phyloP scores from a whole-genome alignment of 2,329 filamentous ascomycete species.

The Lachnellula subtilissima region DNA sequence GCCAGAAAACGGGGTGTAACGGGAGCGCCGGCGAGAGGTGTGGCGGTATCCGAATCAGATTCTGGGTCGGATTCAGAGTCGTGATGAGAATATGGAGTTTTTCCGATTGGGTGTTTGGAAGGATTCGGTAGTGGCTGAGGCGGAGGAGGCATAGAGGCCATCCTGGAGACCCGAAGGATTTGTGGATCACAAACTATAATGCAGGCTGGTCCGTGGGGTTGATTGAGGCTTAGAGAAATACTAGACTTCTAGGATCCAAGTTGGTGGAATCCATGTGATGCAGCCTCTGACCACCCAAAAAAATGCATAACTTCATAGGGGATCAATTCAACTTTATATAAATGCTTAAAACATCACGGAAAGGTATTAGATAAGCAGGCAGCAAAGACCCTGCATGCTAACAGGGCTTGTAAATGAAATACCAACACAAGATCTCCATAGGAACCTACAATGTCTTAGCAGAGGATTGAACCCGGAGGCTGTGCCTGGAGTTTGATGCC shows the following conservation, averaged over 20 bases:
- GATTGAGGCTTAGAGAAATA: neutral
- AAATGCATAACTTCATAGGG: neutral
- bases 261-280: neutral
- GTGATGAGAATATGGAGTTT: neutral
- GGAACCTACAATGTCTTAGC: neutral
- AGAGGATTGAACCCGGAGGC: neutral
- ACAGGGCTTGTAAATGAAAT: slow-evolving; percentile 3
- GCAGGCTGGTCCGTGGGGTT: neutral
- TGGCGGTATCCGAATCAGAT: slow-evolving; percentile 10
- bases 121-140: slow-evolving; percentile 6
- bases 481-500: neutral
- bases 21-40: slow-evolving; percentile 5
- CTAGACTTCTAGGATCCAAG: neutral
- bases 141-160: slow-evolving; percentile 10
- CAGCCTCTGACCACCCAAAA: neutral
- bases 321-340: slow-evolving; percentile 9
- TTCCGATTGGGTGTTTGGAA: slow-evolving; percentile 3
- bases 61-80: slow-evolving; percentile 11
- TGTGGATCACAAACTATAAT: neutral
- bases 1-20: slow-evolving; percentile 1
- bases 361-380: slow-evolving; percentile 6
- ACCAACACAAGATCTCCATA: slow-evolving; percentile 2
- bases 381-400: slow-evolving; percentile 2
- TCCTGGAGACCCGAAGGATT: slow-evolving; percentile 3
- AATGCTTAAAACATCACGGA: neutral